phyloP scores from a whole-genome alignment of 331 rosid genomes.

The Malus hybrid region DNA sequence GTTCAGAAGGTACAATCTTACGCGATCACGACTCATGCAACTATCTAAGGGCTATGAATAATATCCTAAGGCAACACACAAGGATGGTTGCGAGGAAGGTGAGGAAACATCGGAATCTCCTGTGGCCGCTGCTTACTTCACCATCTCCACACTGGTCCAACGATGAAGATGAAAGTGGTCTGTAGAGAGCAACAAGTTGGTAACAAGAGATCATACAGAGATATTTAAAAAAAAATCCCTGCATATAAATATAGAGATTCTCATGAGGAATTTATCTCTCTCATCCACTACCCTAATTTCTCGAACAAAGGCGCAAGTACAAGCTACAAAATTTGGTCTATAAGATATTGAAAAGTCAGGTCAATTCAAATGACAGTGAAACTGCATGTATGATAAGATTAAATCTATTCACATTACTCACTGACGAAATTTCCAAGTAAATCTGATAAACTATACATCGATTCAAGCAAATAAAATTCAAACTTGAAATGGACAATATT shows the following conservation, averaged over 20 bases:
- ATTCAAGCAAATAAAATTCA: no score
- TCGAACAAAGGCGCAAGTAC: background rate
- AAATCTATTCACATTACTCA: background rate
- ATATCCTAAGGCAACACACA: constrained; percentile 30
- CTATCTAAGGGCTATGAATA: constrained; percentile 54
- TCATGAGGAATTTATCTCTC: background rate
- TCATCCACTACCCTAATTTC: background rate
- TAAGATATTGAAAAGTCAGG: background rate
- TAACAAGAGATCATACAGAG: background rate
- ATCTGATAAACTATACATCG: no score
- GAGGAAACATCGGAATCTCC: constrained; percentile 28
- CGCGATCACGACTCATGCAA: constrained; percentile 69
- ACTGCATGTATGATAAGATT: background rate
- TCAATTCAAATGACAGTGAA: background rate
- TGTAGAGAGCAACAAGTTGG: constrained; percentile 7
- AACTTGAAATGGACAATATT: no score
- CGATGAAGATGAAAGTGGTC: constrained; percentile 24
- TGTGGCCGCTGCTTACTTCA: constrained; percentile 43
- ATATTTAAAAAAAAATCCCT: background rate
- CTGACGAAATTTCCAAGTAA: background rate
- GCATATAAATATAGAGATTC: background rate
- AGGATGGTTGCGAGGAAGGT: constrained; percentile 19
- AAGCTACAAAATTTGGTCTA: background rate
- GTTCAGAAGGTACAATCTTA: constrained; percentile 59
- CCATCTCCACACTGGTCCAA: constrained; percentile 45